Base-by-base conservation (phyloP, 2,329 filamentous ascomycete species). In the Thyridium curvatum region DNA sequence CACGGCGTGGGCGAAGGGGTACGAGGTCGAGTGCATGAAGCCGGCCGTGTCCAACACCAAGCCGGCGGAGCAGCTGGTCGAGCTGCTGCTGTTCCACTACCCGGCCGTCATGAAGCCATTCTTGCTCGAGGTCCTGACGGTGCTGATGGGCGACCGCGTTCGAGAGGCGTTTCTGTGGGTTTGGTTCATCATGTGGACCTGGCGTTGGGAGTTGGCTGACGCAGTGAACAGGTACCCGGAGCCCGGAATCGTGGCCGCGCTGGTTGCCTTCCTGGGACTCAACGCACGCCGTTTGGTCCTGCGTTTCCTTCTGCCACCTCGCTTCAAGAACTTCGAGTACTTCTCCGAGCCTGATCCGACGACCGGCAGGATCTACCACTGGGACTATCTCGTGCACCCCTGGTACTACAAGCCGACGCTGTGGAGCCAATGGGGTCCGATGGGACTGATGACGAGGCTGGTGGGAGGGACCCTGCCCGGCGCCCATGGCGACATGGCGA, bases 101-200 rank as follows among this genome's bases (percentile, higher is more conserved):
- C 68, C 82, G 1, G 51, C 42, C 39, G 52, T 61, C 13, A 45
- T 70, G 14, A 62, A 72, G 32, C 62, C 67, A 0, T 54, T 74
- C 4, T 74, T 64, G 1, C 53, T 65, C 18, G 64, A 78, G 35
- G 60, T 73, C 18, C 64, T 82, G 8, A 66, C 69, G 28, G 72
- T 75, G 9, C 58, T 86, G 38, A 76, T 88, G 72, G 80, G 79
- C 17, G 72, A 79, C 17, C 69, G 75, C 12, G 60, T 86, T 35
- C 67, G 83, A 13, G 69, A 68, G 36, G 77, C 82, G 1, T 86
- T 88, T 68, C 60, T 75, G 77, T 82, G 60, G 55, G 70, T 54
- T 13, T 39, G 3, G 34, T 31, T 15, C 30, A 18, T 12, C 17
- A n/a, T 35, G 14, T 16, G 29, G 12, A 35, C 34, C 13, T 18